Evolutionary conservation across 2,329 filamentous ascomycete genomes (phyloP), one percentile per base, ranked within the genome.

Genomic region (Elsinoe fawcettii): DNA sequence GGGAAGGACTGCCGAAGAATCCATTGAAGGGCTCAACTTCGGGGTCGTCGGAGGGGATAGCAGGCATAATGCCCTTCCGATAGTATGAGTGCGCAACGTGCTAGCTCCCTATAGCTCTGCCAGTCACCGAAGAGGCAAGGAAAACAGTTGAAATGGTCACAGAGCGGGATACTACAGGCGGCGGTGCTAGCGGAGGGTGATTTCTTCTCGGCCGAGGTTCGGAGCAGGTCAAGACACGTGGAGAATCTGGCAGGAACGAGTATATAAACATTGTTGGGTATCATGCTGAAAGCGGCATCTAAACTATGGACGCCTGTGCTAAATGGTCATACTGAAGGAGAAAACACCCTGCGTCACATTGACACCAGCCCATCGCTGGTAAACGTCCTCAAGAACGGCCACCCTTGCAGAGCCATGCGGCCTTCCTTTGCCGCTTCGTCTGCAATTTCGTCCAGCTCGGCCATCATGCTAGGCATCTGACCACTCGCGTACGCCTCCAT

Each of bases 21-120:
- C 41, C 16, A 32, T 30, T 46, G 41, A 56, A 56, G 43, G 54
- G 54, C 54, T 56, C 27, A 14, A 56, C 44, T 23, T 16, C 3
- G 2, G 39, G 41, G 18, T 56, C 54, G 16, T 27, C 34, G 25
- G 18, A 39, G 14, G 47, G 32, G 3, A 51, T 36, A 22, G 25
- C 47, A 3, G 47, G 32, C 47, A 51, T 51, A 18, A 7, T 37
- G 27, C 9, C 27, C 27, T 5, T 30, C 5, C 5, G 5, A 30
- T 30, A 9, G 5, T 30, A 9, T 9, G 5, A 9, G 5, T 5
- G 9, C 27, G 27, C 27, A 30, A 30, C 27, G 27, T 5, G 27
- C 27, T 30, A 30, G 9, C 9, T 5, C 9, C 27, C 5, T 5
- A 9, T 9, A 30, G 5, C 27, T 9, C 27, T 30, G 5, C 27